phyloP scores from a whole-genome alignment of 2,329 filamentous ascomycete genomes.

The Cercospora sojina region DNA sequence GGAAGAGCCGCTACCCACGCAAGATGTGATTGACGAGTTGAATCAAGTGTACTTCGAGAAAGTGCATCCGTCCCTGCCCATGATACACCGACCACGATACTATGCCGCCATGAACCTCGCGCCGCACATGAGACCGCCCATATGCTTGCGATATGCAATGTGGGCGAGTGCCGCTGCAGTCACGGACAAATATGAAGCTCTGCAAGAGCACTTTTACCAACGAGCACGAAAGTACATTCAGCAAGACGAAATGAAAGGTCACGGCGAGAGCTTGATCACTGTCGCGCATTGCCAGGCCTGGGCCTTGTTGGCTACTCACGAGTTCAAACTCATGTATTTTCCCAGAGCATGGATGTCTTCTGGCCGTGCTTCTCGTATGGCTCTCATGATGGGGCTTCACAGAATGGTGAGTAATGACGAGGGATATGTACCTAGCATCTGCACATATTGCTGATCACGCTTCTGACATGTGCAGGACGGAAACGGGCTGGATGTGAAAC shows the following conservation, averaged over 20 bases:
- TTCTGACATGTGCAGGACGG: slow-evolving; percentile 58
- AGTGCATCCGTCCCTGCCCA: slow-evolving; percentile 77
- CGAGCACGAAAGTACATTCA: slow-evolving; percentile 88
- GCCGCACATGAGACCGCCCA: slow-evolving; percentile 80
- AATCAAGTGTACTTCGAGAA: slow-evolving; percentile 89
- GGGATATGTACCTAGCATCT: neutral
- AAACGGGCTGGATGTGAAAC: slow-evolving; percentile 81
- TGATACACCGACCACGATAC: slow-evolving; percentile 87
- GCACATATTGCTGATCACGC: neutral
- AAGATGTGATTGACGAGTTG: slow-evolving; percentile 81
- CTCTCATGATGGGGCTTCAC: slow-evolving; percentile 91
- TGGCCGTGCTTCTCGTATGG: slow-evolving; percentile 74
- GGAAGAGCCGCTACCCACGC: slow-evolving; percentile 75
- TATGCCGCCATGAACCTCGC: slow-evolving; percentile 84
- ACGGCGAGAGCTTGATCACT: slow-evolving; percentile 84
- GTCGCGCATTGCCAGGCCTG: slow-evolving; percentile 85
- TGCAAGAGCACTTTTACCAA: slow-evolving; percentile 88
- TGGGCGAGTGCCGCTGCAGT: slow-evolving; percentile 91
- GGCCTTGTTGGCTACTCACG: slow-evolving; percentile 74
- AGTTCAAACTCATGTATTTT: slow-evolving; percentile 98
- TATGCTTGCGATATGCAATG: slow-evolving; percentile 89
- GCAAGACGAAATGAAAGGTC: slow-evolving; percentile 84
- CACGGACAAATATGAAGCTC: slow-evolving; percentile 72
- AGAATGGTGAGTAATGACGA: slow-evolving; percentile 52
- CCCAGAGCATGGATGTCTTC: slow-evolving; percentile 93